Evolutionary conservation across 164 flowering plant species (phyloP).

Genomic region (Aristolochia contorta): DNA sequence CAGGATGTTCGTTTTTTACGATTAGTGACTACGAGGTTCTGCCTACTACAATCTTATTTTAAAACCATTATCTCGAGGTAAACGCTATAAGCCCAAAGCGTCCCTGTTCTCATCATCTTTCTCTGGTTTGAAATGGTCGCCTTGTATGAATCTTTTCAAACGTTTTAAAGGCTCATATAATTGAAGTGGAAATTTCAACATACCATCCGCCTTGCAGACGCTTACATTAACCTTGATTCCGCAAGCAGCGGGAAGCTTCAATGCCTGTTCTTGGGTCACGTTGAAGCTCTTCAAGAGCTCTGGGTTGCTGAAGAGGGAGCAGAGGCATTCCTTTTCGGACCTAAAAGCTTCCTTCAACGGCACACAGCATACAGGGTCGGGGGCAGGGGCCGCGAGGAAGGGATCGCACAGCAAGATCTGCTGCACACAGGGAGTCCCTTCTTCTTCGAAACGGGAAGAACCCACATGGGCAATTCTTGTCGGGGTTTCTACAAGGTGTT

Average conservation of each 20-base stretch:
- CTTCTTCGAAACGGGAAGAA: neutral
- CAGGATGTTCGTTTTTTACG: too few relatives aligned
- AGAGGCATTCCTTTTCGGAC: constrained; percentile 26
- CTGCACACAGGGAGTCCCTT: constrained; percentile 22
- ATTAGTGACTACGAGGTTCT: too few relatives aligned
- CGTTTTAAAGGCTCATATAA: too few relatives aligned
- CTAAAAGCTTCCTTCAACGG: constrained; percentile 27
- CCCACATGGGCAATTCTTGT: too few relatives aligned
- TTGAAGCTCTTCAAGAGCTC: constrained; percentile 22
- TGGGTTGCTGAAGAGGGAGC: constrained; percentile 24
- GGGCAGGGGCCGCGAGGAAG: constrained; percentile 16
- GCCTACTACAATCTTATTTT: too few relatives aligned
- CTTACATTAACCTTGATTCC: constrained; percentile 21
- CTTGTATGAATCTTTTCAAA: too few relatives aligned
- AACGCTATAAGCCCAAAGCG: too few relatives aligned
- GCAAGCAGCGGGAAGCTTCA: constrained; percentile 34
- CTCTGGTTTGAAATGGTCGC: too few relatives aligned
- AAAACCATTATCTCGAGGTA: too few relatives aligned
- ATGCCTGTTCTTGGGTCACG: constrained; percentile 22
- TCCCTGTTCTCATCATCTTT: too few relatives aligned
- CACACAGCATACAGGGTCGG: constrained; percentile 30
- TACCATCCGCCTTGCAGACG: constrained; percentile 21
- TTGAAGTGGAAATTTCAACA: too few relatives aligned
- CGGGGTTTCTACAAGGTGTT: too few relatives aligned
- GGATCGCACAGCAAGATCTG: constrained; percentile 37